These are phyloP conservation scores for Meyerozyma smithsonii DNA, from an alignment of 1,139 yeast species.

Conservation along the genomic window DNA sequence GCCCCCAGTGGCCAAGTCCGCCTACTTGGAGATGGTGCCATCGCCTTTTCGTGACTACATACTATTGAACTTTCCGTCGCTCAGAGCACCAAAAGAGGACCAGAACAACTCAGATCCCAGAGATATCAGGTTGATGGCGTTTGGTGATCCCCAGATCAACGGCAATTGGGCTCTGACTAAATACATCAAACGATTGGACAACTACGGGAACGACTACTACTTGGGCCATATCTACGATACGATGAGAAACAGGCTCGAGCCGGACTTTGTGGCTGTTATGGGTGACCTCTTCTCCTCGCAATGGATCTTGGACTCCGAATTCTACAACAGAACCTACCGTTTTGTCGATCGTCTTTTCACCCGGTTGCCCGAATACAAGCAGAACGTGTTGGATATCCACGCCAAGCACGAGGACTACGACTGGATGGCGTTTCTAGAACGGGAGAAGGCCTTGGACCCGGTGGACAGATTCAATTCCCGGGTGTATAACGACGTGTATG, in stretches of 20 bases:
- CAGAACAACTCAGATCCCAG: slow-evolving; percentile 16
- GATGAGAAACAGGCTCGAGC: slow-evolving; percentile 59
- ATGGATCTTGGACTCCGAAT: slow-evolving; percentile 89
- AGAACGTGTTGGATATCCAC: slow-evolving; percentile 43
- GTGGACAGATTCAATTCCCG: slow-evolving; percentile 42
- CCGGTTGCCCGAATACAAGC: slow-evolving; percentile 45
- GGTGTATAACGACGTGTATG: slow-evolving; percentile 56
- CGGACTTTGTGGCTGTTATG: slow-evolving; percentile 81
- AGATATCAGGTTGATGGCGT: slow-evolving; percentile 65
- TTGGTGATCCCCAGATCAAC: slow-evolving; percentile 96
- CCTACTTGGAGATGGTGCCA: slow-evolving; percentile 19
- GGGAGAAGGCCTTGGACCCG: slow-evolving; percentile 37
- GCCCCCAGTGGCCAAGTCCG: slow-evolving; percentile 12
- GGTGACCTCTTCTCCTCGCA: slow-evolving; percentile 95
- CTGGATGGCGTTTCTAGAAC: slow-evolving; percentile 46
- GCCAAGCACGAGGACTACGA: slow-evolving; percentile 46
- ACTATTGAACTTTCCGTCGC: slow-evolving; percentile 28
- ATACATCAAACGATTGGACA: slow-evolving; percentile 73
- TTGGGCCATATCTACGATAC: slow-evolving; percentile 74
- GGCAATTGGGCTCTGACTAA: slow-evolving; percentile 74
- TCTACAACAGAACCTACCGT: slow-evolving; percentile 69
- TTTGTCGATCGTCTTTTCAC: slow-evolving; percentile 64
- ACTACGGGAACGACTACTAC: slow-evolving; percentile 82
- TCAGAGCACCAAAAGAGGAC: slow-evolving; percentile 7
- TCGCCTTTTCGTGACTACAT: slow-evolving; percentile 12